Percentiles rank a stretch among this genome's conserved stretches.
Evolutionary conservation across 1,284 basidiomycete genomes (phyloP).

Genomic region (Melampsora abietis-canadensis): DNA sequence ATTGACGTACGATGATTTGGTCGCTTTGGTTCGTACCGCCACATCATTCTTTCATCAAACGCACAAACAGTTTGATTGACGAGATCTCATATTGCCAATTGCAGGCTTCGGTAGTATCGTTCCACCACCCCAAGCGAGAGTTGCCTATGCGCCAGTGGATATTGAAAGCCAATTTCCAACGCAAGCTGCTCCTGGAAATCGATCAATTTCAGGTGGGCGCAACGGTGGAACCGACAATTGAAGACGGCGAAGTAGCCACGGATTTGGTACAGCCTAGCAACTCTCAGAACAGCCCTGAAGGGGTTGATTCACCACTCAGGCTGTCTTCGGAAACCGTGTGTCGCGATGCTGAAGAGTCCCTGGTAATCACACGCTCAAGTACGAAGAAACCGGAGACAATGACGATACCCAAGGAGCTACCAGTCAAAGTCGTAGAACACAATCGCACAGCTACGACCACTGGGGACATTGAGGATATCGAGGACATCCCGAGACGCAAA

Average conservation of each 20-base stretch:
- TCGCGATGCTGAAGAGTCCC: neutral
- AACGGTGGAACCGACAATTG: too few species aligned
- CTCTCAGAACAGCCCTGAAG: neutral
- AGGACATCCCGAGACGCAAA: neutral
- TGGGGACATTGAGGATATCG: neutral
- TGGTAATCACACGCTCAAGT: neutral
- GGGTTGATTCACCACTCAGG: neutral
- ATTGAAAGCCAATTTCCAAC: neutral
- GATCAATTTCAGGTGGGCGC: neutral
- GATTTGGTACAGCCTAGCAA: neutral
- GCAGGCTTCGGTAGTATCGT: neutral
- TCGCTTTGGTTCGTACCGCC: neutral
- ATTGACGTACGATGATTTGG: neutral
- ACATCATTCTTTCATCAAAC: neutral
- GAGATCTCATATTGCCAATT: neutral
- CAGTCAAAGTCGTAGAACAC: neutral
- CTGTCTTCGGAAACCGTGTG: neutral
- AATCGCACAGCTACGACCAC: neutral
- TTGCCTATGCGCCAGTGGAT: neutral
- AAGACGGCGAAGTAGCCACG: too few species aligned
- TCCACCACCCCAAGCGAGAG: constrained; percentile 4
- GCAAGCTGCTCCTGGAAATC: neutral
- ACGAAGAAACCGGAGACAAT: neutral
- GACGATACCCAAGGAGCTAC: neutral
- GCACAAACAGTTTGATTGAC: neutral